These are phyloP conservation scores for Phyllosticta citribraziliensis DNA, from an alignment of 2,329 filamentous ascomycete genomes.

Conservation along the genomic window DNA sequence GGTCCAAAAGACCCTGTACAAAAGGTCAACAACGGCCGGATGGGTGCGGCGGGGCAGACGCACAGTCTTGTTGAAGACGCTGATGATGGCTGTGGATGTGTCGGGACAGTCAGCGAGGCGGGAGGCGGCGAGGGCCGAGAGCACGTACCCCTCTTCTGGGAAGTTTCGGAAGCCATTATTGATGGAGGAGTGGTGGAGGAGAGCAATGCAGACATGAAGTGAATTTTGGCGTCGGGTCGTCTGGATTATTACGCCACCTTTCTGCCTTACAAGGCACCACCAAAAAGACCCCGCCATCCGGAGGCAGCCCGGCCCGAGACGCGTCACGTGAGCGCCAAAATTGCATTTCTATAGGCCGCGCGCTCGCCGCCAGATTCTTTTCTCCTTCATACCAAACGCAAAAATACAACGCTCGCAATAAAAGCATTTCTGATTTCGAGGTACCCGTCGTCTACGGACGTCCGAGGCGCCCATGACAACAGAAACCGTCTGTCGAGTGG, in stretches of 20 bases:
- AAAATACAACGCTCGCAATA: constrained; percentile 45
- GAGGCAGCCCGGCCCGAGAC: background rate
- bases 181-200: background rate
- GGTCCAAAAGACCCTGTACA: constrained; percentile 58
- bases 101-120: constrained; percentile 1
- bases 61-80: constrained; percentile 86
- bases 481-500: constrained; percentile 50
- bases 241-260: background rate
- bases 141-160: constrained; percentile 11
- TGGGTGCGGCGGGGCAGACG: constrained; percentile 24
- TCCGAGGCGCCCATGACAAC: constrained; percentile 43
- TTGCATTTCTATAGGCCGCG: background rate
- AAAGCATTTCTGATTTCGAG: constrained; percentile 48
- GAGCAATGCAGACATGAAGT: background rate
- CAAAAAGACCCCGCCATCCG: background rate
- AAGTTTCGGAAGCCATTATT: constrained; percentile 10
- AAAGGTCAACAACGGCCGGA: constrained; percentile 3
- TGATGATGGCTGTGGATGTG: constrained; percentile 60
- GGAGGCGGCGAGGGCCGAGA: background rate
- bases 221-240: background rate
- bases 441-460: constrained; percentile 27
- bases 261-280: background rate
- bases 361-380: constrained; percentile 19
- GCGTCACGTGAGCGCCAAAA: background rate
- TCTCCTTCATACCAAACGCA: constrained; percentile 42